These are phyloP conservation scores for Mortierella claussenii DNA, from an alignment of 192 early-diverging fungal species.

Conservation along the genomic window DNA sequence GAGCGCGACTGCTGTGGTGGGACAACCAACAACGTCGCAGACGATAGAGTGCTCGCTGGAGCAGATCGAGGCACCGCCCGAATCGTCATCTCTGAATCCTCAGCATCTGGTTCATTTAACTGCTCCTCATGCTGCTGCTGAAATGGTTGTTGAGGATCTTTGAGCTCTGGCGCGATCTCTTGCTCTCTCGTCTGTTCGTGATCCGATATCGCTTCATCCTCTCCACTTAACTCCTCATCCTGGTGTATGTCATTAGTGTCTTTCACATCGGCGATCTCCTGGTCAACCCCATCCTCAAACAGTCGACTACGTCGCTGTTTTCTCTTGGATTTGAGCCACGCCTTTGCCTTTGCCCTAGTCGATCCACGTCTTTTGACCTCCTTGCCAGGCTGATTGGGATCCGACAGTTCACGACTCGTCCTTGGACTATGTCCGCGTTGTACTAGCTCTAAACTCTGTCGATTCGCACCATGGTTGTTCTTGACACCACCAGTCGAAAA, in stretches of 20 bases:
- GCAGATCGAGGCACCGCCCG: conserved; percentile 14
- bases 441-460: neutral
- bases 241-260: no score
- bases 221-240: conserved; percentile 10
- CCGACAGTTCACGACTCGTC: conserved; percentile 30
- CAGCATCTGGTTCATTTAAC: neutral
- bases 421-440: conserved; percentile 29
- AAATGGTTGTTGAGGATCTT: conserved; percentile 1
- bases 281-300: conserved; percentile 1
- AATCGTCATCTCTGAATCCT: conserved; percentile 4
- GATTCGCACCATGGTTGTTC: no score
- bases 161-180: neutral
- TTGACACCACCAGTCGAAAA: no score
- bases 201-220: neutral
- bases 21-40: neutral
- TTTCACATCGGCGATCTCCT: neutral
- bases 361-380: conserved; percentile 36
- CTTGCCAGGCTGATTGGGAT: conserved; percentile 13
- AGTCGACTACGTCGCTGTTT: conserved; percentile 15
- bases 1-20: conserved; percentile 15
- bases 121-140: no score
- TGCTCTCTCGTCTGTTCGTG: neutral
- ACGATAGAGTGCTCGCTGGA: conserved; percentile 5
- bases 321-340: conserved; percentile 42
- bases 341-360: conserved; percentile 37